Percentiles rank a stretch among this genome's conserved stretches.
Conservation (phyloP, 2,329 filamentous ascomycete species). For the Aphanocladium album region DNA sequence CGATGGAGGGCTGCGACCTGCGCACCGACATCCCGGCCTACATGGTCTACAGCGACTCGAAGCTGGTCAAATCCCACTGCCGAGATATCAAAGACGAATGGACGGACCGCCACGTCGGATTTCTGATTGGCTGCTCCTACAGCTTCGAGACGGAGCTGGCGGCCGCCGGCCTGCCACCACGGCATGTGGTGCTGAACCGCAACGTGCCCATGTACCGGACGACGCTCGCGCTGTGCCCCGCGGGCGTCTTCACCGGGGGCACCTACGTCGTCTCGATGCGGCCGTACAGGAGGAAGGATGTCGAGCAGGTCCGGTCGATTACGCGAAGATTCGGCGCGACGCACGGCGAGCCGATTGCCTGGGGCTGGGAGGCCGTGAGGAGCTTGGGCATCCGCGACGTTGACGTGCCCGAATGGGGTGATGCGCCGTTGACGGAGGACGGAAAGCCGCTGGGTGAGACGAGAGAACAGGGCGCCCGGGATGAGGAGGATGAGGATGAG, state of each 20-base stretch:
- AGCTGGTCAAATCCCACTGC: slow-evolving; percentile 32
- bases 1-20: slow-evolving; percentile 46
- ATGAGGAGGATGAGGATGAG: slow-evolving; percentile 24
- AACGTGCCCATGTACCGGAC: slow-evolving; percentile 61
- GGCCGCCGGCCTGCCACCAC: slow-evolving; percentile 44
- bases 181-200: slow-evolving; percentile 41
- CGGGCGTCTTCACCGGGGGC: slow-evolving; percentile 51
- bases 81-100: slow-evolving; percentile 46
- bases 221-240: slow-evolving; percentile 47
- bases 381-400: slow-evolving; percentile 51
- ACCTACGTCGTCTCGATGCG: slow-evolving; percentile 61
- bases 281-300: slow-evolving; percentile 44
- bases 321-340: slow-evolving; percentile 51
- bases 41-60: slow-evolving; percentile 50
- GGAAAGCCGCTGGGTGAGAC: slow-evolving; percentile 29
- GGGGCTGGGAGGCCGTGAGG: slow-evolving; percentile 55
- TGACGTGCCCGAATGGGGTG: slow-evolving; percentile 52
- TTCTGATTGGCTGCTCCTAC: slow-evolving; percentile 60
- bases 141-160: slow-evolving; percentile 56
- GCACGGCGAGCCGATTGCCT: slow-evolving; percentile 61
- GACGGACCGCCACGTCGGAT: slow-evolving; percentile 55
- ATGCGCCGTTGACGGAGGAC: slow-evolving; percentile 36
- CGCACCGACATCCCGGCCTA: slow-evolving; percentile 54
- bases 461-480: neutral
- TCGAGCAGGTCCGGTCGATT: slow-evolving; percentile 49